Evolutionary conservation across 2,329 filamentous ascomycete genomes (phyloP), one percentile per base, ranked within the genome.

Genomic region (Ascocoryne sarcoides): DNA sequence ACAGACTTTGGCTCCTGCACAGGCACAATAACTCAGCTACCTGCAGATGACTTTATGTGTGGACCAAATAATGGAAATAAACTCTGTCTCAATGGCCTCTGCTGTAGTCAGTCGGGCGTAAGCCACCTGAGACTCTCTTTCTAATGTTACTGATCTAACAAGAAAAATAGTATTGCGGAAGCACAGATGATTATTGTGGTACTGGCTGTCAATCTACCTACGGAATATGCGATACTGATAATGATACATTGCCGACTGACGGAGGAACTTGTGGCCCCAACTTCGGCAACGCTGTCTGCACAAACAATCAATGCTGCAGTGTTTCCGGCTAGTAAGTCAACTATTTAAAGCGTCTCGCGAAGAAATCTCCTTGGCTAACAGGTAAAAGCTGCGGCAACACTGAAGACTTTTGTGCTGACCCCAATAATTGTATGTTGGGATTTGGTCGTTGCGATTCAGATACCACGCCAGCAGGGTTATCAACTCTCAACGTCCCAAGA

Each of bases 371-470:
- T n/a, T n/a, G n/a, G n/a, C n/a, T n/a, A n/a, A n/a, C n/a, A n/a
- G n/a, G n/a, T n/a, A n/a, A n/a, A n/a, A n/a, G n/a, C 12, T 26
- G 23, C 12, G 23, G 23, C 7, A 26, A 12, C 12, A 26, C 23
- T 7, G 7, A 7, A 26, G 23, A 26, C 12, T 26, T 47, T 30
- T 55, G 50, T 37, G 34, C 45, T 3, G 48, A 48, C 23, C 49
- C 51, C 7, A 41, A 38, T 17, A 45, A 20, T 12, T 52, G 51
- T 33, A 40, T 40, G 30, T 18, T 42, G 12, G 44, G 37, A 28
- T 53, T 43, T 36, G 51, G 51, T 12, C 34, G 62, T 10, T 82
- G 77, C 46, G 75, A 80, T 46, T 75, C 70, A 34, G 78, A 79
- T 51, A 53, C 60, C 15, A 66, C 64, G 49, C 67, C 73, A 32